A percentile compares a stretch with the other conserved stretches of the same genome.
These are phyloP conservation scores for Spergularia bocconei DNA, from an alignment of 148 eudicot genomes.

Conservation along the genomic window DNA sequence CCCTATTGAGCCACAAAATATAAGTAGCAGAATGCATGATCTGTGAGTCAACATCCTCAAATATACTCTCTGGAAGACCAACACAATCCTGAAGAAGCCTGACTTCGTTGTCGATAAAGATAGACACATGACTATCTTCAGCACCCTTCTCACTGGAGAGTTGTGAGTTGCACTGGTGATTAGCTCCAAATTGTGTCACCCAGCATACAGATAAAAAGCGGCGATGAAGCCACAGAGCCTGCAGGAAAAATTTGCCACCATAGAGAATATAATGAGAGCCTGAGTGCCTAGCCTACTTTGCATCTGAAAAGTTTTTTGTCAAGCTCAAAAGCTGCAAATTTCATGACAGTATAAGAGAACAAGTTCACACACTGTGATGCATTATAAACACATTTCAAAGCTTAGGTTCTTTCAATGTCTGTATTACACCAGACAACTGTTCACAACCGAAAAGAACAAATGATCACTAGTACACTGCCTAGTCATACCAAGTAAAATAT, in stretches of 20 bases:
- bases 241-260: conserved; percentile 9
- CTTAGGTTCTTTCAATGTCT: background rate
- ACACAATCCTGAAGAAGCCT: conserved; percentile 49
- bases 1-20: conserved; percentile 64
- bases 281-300: background rate
- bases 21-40: conserved; percentile 61
- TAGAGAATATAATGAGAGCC: too few species aligned
- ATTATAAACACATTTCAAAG: background rate
- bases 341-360: background rate
- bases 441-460: conserved; percentile 3
- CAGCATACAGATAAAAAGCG: conserved; percentile 69
- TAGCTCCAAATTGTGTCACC: conserved; percentile 43
- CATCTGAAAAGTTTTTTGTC: background rate
- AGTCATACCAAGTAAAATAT: background rate
- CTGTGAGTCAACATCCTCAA: conserved; percentile 77
- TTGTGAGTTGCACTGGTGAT: conserved; percentile 17
- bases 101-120: conserved; percentile 45
- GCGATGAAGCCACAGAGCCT: conserved; percentile 95
- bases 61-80: conserved; percentile 46
- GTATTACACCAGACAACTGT: background rate
- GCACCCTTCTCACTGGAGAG: conserved; percentile 7
- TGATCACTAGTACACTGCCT: background rate
- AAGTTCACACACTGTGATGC: background rate
- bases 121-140: conserved; percentile 17
- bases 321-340: background rate